phyloP scores from a whole-genome alignment of 768 basidiomycete species.

The Leccinum incarnatum region DNA sequence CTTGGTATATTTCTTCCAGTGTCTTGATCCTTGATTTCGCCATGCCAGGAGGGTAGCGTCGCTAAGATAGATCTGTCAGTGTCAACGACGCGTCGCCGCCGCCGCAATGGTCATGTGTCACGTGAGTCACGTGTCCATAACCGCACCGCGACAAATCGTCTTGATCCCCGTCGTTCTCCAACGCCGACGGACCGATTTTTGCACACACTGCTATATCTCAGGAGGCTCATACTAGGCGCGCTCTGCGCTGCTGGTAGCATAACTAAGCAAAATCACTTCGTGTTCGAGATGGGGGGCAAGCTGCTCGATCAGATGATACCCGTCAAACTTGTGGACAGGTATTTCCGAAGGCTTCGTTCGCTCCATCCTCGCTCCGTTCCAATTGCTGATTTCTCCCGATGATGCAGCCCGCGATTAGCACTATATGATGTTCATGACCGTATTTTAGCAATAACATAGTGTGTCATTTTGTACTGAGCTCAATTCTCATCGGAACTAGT shows the following conservation, averaged over 20 bases:
- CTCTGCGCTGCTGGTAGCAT: slow-evolving; percentile 83
- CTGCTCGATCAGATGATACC: slow-evolving; percentile 81
- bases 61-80: no score
- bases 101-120: no score
- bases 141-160: no score
- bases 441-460: not conserved
- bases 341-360: no score
- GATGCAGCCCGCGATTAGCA: slow-evolving; percentile 55
- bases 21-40: no score
- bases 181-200: no score
- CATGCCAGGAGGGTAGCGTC: no score
- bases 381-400: not conserved
- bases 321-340: slow-evolving; percentile 88
- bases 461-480: slow-evolving; percentile 7
- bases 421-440: slow-evolving; percentile 25
- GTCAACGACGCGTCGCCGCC: no score
- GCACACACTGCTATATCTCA: slow-evolving; percentile 12
- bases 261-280: slow-evolving; percentile 90
- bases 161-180: no score
- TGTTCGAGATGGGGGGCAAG: slow-evolving; percentile 86
- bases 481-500: not conserved
- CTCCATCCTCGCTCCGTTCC: not conserved
- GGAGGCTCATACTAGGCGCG: slow-evolving; percentile 62
- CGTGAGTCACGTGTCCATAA: no score
- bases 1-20: no score